phyloP scores from a whole-genome alignment of 1,139 yeast genomes.

The Sugiyamaella pinicola region DNA sequence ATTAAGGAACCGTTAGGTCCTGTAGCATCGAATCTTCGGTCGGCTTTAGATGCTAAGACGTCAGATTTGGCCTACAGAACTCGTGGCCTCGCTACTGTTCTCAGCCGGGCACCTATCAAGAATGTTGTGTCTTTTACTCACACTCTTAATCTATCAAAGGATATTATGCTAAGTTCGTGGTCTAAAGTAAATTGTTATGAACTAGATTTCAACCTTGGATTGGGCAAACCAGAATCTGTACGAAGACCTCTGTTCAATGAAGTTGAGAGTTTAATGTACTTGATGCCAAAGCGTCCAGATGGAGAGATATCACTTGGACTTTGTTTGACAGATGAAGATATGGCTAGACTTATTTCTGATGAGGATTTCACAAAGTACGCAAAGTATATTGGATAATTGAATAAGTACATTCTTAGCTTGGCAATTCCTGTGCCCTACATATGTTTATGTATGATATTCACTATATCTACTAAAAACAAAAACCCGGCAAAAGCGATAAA shows the following conservation, averaged over 20 bases:
- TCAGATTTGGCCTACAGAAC: slow-evolving; percentile 14
- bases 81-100: slow-evolving; percentile 20
- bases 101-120: slow-evolving; percentile 15
- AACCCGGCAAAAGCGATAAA: too few species aligned
- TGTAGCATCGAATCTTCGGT: slow-evolving; percentile 24
- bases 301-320: slow-evolving; percentile 24
- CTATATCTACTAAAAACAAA: too few species aligned
- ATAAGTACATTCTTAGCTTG: too few species aligned
- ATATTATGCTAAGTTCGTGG: slow-evolving; percentile 30
- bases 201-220: slow-evolving; percentile 26
- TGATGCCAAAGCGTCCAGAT: slow-evolving; percentile 25
- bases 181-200: slow-evolving; percentile 21
- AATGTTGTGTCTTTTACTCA: slow-evolving; percentile 18
- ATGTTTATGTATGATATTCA: too few species aligned
- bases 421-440: too few species aligned
- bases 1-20: slow-evolving; percentile 22
- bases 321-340: slow-evolving; percentile 24
- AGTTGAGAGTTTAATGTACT: slow-evolving; percentile 26
- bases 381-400: not conserved
- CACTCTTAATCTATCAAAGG: slow-evolving; percentile 16
- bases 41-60: slow-evolving; percentile 19
- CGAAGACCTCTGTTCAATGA: slow-evolving; percentile 27
- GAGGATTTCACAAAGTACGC: slow-evolving; percentile 14
- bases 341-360: slow-evolving; percentile 17
- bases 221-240: slow-evolving; percentile 27